Conservation (phyloP, 2,329 filamentous ascomycete genomes). For the Sporothrix brasiliensis region DNA sequence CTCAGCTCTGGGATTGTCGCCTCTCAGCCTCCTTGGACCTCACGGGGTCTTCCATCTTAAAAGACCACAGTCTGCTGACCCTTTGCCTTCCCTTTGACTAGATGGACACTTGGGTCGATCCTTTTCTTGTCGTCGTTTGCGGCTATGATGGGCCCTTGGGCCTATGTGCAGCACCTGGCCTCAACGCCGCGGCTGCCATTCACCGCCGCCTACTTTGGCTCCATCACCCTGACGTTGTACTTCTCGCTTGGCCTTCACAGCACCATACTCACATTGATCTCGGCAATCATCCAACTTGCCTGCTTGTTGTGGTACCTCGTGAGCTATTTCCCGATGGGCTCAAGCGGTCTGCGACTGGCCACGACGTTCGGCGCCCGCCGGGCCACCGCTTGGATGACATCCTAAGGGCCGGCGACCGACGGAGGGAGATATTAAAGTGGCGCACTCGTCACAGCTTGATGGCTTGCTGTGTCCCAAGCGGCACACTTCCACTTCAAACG, state of each 20-base stretch:
- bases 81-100: conserved; percentile 44
- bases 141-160: conserved; percentile 86
- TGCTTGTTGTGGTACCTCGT: conserved; percentile 90
- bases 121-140: conserved; percentile 93
- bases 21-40: background rate
- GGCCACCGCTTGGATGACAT: conserved; percentile 84
- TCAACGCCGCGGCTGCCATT: conserved; percentile 87
- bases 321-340: conserved; percentile 98
- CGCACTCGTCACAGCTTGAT: background rate
- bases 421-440: background rate
- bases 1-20: conserved; percentile 26
- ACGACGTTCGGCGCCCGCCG: conserved; percentile 83
- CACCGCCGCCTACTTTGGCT: conserved; percentile 92
- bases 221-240: conserved; percentile 85
- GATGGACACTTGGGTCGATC: conserved; percentile 91
- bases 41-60: conserved; percentile 1
- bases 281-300: conserved; percentile 79
- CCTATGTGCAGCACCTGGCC: conserved; percentile 80
- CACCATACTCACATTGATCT: conserved; percentile 81
- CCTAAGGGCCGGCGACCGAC: conserved; percentile 50
- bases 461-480: background rate
- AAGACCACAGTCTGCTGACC: conserved; percentile 18
- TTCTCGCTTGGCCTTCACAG: conserved; percentile 86
- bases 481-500: background rate
- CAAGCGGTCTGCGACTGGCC: conserved; percentile 81